These are phyloP conservation scores for Capniomyces stellatus DNA, from an alignment of 371 early-diverging fungal species.

Conservation along the genomic window DNA sequence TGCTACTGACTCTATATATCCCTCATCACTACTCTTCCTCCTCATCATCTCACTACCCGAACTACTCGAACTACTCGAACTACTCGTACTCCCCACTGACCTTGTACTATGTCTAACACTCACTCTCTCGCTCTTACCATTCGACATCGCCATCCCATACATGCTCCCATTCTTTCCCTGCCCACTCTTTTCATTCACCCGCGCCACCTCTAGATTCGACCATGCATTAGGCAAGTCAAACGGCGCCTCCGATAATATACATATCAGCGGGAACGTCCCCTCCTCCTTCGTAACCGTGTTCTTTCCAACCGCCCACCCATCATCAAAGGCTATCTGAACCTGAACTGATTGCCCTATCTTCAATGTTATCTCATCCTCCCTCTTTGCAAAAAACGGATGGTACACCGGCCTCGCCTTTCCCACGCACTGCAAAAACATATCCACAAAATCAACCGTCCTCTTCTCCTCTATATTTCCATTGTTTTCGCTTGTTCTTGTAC, in stretches of 20 bases:
- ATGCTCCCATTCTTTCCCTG: no score
- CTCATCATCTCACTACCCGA: no score
- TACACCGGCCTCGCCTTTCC: constrained; percentile 21
- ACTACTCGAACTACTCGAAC: no score
- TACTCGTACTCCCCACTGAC: no score
- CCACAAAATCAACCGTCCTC: constrained; percentile 14
- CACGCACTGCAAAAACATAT: constrained; percentile 17
- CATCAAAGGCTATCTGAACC: constrained; percentile 28
- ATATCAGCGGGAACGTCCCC: constrained; percentile 34
- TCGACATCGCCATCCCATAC: no score
- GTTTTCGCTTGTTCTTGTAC: background rate
- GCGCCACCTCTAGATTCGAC: constrained; percentile 5
- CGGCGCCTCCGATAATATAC: constrained; percentile 18
- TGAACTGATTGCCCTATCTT: constrained; percentile 19
- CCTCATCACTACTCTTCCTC: no score
- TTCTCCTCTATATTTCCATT: background rate
- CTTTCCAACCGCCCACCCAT: constrained; percentile 32
- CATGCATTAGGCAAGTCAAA: constrained; percentile 18
- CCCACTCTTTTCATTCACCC: background rate
- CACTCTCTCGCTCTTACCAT: background rate
- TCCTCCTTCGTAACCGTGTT: constrained; percentile 26
- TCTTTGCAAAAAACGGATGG: constrained; percentile 20
- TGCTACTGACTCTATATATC: no score
- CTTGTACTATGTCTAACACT: background rate
- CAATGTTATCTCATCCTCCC: constrained; percentile 25